Conservation (phyloP, 176 grass and related monocot genomes). For the Dendrocalamus sinicus region DNA sequence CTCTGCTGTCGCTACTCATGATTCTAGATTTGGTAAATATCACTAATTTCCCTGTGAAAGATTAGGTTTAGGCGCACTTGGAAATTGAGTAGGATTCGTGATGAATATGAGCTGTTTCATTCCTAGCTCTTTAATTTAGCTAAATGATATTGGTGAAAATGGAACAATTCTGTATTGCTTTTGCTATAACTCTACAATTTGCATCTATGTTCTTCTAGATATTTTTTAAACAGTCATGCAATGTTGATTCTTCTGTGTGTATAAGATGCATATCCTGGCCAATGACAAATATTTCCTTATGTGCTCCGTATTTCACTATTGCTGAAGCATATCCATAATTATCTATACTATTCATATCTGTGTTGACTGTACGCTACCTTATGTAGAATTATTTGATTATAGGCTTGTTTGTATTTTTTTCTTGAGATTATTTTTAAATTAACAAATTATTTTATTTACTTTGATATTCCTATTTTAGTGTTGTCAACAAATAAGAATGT, state of each 20-base stretch:
- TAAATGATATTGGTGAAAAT: conserved; percentile 15
- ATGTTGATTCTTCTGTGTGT: conserved; percentile 15
- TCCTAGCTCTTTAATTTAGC: conserved; percentile 4
- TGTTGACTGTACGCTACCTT: conserved; percentile 16
- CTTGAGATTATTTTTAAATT: neutral
- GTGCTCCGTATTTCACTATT: neutral
- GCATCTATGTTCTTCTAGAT: neutral
- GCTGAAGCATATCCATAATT: neutral
- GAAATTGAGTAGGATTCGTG: no score
- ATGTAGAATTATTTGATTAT: neutral
- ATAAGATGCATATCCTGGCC: neutral
- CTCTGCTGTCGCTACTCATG: no score
- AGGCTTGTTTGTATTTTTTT: neutral
- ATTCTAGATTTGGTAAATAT: no score
- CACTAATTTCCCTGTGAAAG: no score
- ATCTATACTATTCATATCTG: neutral
- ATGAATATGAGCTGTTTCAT: neutral
- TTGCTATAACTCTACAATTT: conserved; percentile 1
- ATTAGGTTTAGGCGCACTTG: no score
- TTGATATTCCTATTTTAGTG: neutral
- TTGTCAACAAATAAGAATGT: neutral
- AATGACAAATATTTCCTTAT: neutral
- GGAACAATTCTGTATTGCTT: neutral
- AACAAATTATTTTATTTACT: neutral
- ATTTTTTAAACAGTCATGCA: neutral